Evolutionary conservation across 2,329 filamentous ascomycete genomes (phyloP).

Genomic region (Elsinoe ampelina): DNA sequence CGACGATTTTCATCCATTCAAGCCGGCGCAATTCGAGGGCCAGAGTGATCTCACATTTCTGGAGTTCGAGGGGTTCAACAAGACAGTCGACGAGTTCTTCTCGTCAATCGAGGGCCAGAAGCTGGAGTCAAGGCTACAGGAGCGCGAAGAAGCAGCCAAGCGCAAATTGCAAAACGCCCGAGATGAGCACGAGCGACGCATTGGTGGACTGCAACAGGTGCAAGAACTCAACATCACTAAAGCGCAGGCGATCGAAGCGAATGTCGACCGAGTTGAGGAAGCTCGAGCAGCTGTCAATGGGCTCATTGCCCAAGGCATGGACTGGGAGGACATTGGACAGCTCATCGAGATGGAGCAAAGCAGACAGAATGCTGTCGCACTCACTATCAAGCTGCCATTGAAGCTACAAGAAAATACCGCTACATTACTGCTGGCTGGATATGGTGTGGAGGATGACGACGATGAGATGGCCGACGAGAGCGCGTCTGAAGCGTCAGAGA

Average conservation of each 20-base stretch:
- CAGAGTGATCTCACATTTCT: conserved; percentile 59
- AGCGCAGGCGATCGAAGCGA: conserved; percentile 81
- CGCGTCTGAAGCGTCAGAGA: conserved; percentile 55
- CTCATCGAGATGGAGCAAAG: conserved; percentile 81
- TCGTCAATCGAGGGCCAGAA: conserved; percentile 93
- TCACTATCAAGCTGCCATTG: conserved; percentile 75
- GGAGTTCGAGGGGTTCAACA: conserved; percentile 77
- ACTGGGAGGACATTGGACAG: conserved; percentile 86
- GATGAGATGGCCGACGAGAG: conserved; percentile 52
- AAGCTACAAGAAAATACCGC: conserved; percentile 86
- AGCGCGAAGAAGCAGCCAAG: conserved; percentile 72
- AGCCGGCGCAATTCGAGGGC: conserved; percentile 66
- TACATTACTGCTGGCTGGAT: conserved; percentile 68
- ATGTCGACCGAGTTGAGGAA: conserved; percentile 83
- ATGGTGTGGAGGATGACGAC: conserved; percentile 53
- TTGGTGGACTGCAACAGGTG: conserved; percentile 71
- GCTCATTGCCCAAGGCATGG: conserved; percentile 88
- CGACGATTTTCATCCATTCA: conserved; percentile 91
- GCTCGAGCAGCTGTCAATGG: conserved; percentile 87
- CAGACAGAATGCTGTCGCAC: conserved; percentile 72
- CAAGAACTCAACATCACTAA: conserved; percentile 80
- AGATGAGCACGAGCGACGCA: conserved; percentile 72
- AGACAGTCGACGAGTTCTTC: conserved; percentile 92
- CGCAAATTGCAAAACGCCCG: conserved; percentile 77
- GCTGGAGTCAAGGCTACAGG: conserved; percentile 70